Evolutionary conservation across 495 filamentous ascomycete species (phyloP), one percentile per base, ranked within the genome.

Genomic region (Platismatia glauca): DNA sequence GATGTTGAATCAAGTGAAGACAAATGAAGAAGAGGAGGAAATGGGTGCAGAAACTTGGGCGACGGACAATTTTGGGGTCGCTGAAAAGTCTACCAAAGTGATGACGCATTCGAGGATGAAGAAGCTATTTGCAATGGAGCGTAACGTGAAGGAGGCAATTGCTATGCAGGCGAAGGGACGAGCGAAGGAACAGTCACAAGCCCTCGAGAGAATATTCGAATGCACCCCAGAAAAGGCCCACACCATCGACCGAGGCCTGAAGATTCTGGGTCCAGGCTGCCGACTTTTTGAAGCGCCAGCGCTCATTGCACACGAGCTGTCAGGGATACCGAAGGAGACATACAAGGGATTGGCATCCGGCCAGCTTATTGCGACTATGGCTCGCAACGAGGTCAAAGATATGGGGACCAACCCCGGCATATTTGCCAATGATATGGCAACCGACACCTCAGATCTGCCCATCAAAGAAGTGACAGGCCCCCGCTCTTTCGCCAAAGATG

Each of bases 281-380:
- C 50, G 50, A 53, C 29, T 33, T 20, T 5, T 33, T 18, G 50
- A 53, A 33, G 50, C 50, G 8, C 50, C 50, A 33, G 50, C 50
- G 50, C 50, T 53, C 6, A 16, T 53, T 29, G 50, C 50, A 33
- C 33, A 53, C 15, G 50, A 53, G 29, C 50, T 53, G n/a, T 53
- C 50, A 20, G 50, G 29, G 5, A 53, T 53, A 53, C 50, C 50
- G 29, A 29, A 53, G 24, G 50, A 53, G 20, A 33, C 27, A 5
- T 53, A 53, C 29, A 53, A 53, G 50, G 50, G 50, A 13, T 33
- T 53, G 6, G 50, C 29, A 33, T 33, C 50, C 11, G 50, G 50
- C 50, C 50, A 53, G 50, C 50, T 53, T 15, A 18, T 53, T 53
- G 50, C 50, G 50, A 53, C 50, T 18, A 53, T 33, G 50, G 29